Evolutionary conservation across 192 early-diverging fungal genomes (phyloP), one percentile per base, ranked within the genome.

Genomic region (Glomus cerebriforme): DNA sequence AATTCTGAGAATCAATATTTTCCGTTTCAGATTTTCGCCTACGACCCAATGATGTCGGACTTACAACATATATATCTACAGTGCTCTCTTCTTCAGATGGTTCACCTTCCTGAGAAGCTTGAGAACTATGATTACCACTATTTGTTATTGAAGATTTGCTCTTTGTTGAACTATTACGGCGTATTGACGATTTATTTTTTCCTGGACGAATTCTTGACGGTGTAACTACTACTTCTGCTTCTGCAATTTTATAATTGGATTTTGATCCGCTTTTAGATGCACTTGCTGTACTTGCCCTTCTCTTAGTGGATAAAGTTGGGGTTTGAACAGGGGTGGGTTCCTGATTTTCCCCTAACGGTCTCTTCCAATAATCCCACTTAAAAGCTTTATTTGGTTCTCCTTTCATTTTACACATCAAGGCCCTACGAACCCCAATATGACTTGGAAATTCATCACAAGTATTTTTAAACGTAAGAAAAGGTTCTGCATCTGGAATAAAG

Each of bases 381-480:
- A 68, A 68, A n/a, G 31, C 19, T 68, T 68, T 68, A 39, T 39
- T 37, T 39, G 66, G 66, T n/a, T 68, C 66, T 39, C 66, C 66
- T 39, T 68, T 64, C 10, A 13, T 37, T 68, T 68, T 32, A 10
- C 66, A 68, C 39, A 22, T 37, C 22, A 68, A 24, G 5, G 66
- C 66, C n/a, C 66, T 68, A 39, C 66, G 29, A 39, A 68, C 66
- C n/a, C 66, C 66, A 68, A 68, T 68, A 68, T 68, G 66, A 39
- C 1, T 37, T 12, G 31, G n/a, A 68, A 68, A 68, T 68, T 35
- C n/a, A 39, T 68, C 66, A 54, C 49, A 22, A 39, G n/a, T n/a
- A n/a, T 43, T 68, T 68, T 39, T 35, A 68, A 68, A 68, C 39
- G 31, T 10, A n/a, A 39, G 31, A 35, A 7, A 68, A 9, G 66